Conservation (phyloP, 352 stramenopile species). For the Phytophthora megakarya region DNA sequence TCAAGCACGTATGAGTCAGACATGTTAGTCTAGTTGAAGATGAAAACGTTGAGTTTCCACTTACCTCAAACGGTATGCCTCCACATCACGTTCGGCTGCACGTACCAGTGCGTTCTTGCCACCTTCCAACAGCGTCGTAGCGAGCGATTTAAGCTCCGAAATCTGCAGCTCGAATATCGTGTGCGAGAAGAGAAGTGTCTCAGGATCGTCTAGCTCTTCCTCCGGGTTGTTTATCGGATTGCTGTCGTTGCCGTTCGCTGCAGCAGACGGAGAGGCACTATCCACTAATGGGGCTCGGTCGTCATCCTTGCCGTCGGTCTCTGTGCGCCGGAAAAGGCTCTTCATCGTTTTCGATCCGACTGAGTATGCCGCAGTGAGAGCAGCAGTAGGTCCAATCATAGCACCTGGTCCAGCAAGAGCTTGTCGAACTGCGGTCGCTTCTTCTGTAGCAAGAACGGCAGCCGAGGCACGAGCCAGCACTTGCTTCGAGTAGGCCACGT, state of each 20-base stretch:
- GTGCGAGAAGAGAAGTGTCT: conserved; percentile 64
- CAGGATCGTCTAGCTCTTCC: conserved; percentile 45
- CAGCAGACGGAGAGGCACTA: conserved; percentile 17
- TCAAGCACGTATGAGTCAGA: conserved; percentile 15
- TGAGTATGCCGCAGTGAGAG: conserved; percentile 73
- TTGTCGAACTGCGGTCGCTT: conserved; percentile 71
- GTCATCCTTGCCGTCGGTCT: conserved; percentile 26
- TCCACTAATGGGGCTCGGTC: conserved; percentile 17
- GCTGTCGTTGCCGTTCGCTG: conserved; percentile 14
- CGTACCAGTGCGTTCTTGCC: conserved; percentile 33
- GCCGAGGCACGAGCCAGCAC: conserved; percentile 55
- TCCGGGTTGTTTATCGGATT: conserved; percentile 10
- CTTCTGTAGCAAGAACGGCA: conserved; percentile 64
- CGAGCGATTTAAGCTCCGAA: conserved; percentile 45
- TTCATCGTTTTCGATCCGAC: conserved; percentile 77
- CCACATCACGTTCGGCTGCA: conserved; percentile 35
- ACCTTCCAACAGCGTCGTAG: conserved; percentile 37
- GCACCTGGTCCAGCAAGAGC: conserved; percentile 66
- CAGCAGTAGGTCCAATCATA: conserved; percentile 74
- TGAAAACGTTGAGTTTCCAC: neutral
- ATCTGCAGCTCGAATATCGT: conserved; percentile 79
- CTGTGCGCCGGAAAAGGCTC: conserved; percentile 56
- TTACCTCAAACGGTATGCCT: conserved; percentile 41
- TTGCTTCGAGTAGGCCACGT: conserved; percentile 60
- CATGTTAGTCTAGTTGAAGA: conserved; percentile 2